phyloP scores from a whole-genome alignment of 2,329 filamentous ascomycete genomes.

The Fusarium agapanthi region DNA sequence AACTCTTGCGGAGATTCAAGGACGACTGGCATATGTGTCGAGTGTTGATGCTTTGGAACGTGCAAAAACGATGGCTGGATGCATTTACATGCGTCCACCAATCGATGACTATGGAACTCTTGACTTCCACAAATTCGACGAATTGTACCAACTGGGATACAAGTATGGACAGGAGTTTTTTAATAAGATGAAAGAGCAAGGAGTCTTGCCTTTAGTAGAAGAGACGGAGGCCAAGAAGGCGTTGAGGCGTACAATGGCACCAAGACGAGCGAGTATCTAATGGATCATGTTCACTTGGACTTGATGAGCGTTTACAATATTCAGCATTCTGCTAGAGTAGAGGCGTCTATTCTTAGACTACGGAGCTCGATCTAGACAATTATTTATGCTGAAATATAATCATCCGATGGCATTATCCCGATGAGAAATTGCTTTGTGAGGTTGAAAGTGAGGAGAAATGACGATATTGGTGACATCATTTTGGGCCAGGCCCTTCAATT shows the following conservation, averaged over 20 bases:
- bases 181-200: slow-evolving; percentile 78
- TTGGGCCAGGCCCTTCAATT: neutral
- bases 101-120: slow-evolving; percentile 93
- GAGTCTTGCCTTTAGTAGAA: slow-evolving; percentile 74
- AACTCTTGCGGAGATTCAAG: slow-evolving; percentile 95
- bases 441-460: slow-evolving; percentile 7
- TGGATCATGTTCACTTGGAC: slow-evolving; percentile 16
- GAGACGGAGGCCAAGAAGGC: slow-evolving; percentile 82
- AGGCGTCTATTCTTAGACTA: neutral
- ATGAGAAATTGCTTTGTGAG: slow-evolving; percentile 6
- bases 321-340: neutral
- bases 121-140: slow-evolving; percentile 97
- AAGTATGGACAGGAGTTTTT: slow-evolving; percentile 84
- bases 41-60: slow-evolving; percentile 94
- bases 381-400: neutral
- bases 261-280: slow-evolving; percentile 78
- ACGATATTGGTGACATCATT: slow-evolving; percentile 41
- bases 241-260: slow-evolving; percentile 80
- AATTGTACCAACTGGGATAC: slow-evolving; percentile 92
- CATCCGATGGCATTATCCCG: slow-evolving; percentile 6
- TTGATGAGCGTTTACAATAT: neutral
- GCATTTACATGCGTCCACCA: slow-evolving; percentile 95
- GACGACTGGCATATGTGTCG: slow-evolving; percentile 90
- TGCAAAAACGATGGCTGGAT: slow-evolving; percentile 89
- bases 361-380: neutral